Evolutionary conservation across 2,329 filamentous ascomycete species (phyloP).

Genomic region (Allantophomopsis cytisporea): DNA sequence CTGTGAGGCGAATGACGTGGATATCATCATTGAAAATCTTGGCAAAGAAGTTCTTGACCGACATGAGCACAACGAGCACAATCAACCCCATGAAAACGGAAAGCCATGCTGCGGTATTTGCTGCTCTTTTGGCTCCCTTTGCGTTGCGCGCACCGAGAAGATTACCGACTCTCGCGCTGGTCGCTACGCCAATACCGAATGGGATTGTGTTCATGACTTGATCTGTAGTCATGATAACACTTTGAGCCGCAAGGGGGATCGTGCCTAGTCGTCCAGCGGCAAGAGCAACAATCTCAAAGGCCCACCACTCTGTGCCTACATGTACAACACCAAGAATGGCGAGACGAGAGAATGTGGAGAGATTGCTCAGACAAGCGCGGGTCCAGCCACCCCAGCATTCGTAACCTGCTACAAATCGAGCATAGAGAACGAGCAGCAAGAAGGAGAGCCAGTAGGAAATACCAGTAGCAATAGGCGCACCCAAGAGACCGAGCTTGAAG

Average conservation of each 20-base stretch:
- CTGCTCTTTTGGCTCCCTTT: constrained; percentile 53
- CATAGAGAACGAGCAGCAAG: constrained; percentile 59
- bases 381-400: constrained; percentile 72
- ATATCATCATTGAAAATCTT: constrained; percentile 71
- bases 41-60: constrained; percentile 58
- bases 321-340: constrained; percentile 68
- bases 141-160: constrained; percentile 57
- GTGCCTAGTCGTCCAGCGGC: constrained; percentile 72
- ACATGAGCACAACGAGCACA: constrained; percentile 57
- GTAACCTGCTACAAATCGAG: constrained; percentile 54
- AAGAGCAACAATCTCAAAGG: constrained; percentile 80
- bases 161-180: constrained; percentile 67
- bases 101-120: constrained; percentile 62
- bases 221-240: constrained; percentile 81
- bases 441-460: constrained; percentile 83
- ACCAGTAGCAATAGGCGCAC: constrained; percentile 70
- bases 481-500: constrained; percentile 57
- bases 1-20: constrained; percentile 57
- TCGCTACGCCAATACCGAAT: constrained; percentile 74
- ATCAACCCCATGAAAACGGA: constrained; percentile 54
- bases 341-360: constrained; percentile 58
- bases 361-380: constrained; percentile 48
- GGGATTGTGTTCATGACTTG: constrained; percentile 71
- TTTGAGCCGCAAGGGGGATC: constrained; percentile 67
- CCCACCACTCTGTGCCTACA: constrained; percentile 90